Conservation (phyloP, 2,329 filamentous ascomycete species). For the Neonectria sp. region DNA sequence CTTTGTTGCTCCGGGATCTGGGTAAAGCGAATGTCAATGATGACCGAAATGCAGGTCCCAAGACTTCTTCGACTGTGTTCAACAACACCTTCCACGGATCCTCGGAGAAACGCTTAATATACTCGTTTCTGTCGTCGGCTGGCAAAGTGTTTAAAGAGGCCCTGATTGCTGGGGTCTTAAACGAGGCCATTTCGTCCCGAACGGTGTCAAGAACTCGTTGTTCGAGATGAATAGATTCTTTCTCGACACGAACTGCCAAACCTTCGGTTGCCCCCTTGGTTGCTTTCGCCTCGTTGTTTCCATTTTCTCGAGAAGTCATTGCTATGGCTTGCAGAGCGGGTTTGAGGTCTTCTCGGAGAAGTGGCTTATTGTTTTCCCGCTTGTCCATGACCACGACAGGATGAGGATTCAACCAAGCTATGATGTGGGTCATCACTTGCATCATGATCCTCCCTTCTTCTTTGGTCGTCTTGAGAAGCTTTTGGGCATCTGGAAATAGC, state of each 20-base stretch:
- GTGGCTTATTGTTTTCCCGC: not conserved
- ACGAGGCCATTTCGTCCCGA: conserved; percentile 4
- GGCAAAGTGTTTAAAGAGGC: conserved; percentile 10
- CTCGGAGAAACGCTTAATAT: not conserved
- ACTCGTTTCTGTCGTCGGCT: not conserved
- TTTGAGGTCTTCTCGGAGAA: not conserved
- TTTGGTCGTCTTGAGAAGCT: conserved; percentile 4
- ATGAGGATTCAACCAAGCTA: not conserved
- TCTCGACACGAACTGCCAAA: not conserved
- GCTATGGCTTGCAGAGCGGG: not conserved
- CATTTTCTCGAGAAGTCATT: not conserved
- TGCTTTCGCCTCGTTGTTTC: not conserved
- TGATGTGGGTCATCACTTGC: not conserved
- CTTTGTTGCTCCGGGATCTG: not conserved
- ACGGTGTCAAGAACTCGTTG: conserved; percentile 9
- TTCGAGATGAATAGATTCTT: conserved; percentile 13
- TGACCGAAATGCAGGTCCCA: conserved; percentile 6
- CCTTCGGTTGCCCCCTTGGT: not conserved
- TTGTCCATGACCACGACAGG: not conserved
- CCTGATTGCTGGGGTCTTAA: conserved; percentile 11
- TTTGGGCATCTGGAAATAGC: not conserved
- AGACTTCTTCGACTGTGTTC: not conserved
- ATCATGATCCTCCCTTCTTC: conserved; percentile 8
- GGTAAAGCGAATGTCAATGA: not conserved
- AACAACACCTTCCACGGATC: conserved; percentile 6